Base-by-base conservation (phyloP, 1,284 basidiomycete species). In the Cerrena zonata region DNA sequence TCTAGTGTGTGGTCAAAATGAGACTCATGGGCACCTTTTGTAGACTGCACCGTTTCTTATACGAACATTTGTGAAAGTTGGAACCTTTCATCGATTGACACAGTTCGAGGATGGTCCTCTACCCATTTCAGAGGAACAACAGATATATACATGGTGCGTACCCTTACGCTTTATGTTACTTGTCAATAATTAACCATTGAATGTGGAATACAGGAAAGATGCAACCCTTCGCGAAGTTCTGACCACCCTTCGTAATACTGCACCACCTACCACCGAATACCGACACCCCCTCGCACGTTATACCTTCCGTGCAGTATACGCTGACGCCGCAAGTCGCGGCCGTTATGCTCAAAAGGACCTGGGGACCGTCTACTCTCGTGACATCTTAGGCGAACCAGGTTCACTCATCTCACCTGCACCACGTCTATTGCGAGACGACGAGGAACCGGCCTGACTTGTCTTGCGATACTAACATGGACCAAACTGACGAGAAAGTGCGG, bases 11-110 rank as follows among this genome's bases (percentile, higher is more conserved):
- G 11, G 5, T 11, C 24, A 15, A 24, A 42, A 23, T 15, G 19
- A 22, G 39, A 22, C 15, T 18, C 22, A 42, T 42, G 21, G 30
- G 7, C 19, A 19, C 24, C 15, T 22, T 38, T 12, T 11, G 3
- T 53, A 90, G 86, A 86, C 81, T 7, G 75, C 82, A 0, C 87
- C 88, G 4, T 90, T 90, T 65, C 77, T 90, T 51, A 79, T 90
- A 27, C 76, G 88, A 49, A 75, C 86, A n/a, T 90, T 90, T 65
- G 75, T 90, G 52, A 89, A 89, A 76, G 78, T 87, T 37, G 85
- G 85, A 12, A 70, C 77, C 26, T 89, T 88, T 63, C 88, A 90
- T 62, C 75, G 82, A 43, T 66, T 86, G 34, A 67, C 71, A 2
- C 69, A 86, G 51, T 90, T 90, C 57, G 85, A 90, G 61, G 85